A percentile compares a stretch with the other conserved stretches of the same genome.
Conservation (phyloP, 2,329 filamentous ascomycete genomes). For the Stachybotrys elegans region DNA sequence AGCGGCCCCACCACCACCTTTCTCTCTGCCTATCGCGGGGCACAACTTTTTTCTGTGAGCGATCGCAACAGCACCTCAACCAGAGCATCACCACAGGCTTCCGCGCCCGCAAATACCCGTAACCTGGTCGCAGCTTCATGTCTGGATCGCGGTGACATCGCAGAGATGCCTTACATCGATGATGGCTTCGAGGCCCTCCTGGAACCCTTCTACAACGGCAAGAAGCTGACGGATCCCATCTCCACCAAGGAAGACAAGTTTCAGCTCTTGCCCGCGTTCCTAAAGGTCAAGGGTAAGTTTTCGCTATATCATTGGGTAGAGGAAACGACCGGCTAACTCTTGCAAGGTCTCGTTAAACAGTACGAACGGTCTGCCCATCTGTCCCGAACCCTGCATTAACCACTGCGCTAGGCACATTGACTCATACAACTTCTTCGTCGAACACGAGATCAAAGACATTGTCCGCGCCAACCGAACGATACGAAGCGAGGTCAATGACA, state of each 20-base stretch:
- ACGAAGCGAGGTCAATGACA: conserved; percentile 85
- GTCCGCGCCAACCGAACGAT: conserved; percentile 86
- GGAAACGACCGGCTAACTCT: neutral
- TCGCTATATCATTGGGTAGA: neutral
- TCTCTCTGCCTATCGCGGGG: too few species aligned
- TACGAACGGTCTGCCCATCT: conserved; percentile 27
- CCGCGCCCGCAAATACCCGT: too few species aligned
- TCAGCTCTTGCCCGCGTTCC: conserved; percentile 92
- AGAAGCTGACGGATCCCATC: conserved; percentile 61
- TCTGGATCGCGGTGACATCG: conserved; percentile 23
- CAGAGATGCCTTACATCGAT: conserved; percentile 49
- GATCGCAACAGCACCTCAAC: too few species aligned
- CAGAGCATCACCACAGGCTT: too few species aligned
- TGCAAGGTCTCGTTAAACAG: conserved; percentile 76
- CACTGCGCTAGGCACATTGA: conserved; percentile 65
- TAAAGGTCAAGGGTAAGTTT: conserved; percentile 80
- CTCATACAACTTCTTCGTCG: conserved; percentile 97
- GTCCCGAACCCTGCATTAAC: conserved; percentile 9
- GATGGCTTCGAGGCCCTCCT: conserved; percentile 62
- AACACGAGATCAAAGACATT: conserved; percentile 95
- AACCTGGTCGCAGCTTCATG: too few species aligned
- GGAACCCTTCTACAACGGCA: conserved; percentile 64
- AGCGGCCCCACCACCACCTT: too few species aligned
- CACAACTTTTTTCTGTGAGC: too few species aligned
- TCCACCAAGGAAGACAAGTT: conserved; percentile 80